Evolutionary conservation across 306 rosid species (phyloP).

Genomic region (Oemleria cerasiformis): DNA sequence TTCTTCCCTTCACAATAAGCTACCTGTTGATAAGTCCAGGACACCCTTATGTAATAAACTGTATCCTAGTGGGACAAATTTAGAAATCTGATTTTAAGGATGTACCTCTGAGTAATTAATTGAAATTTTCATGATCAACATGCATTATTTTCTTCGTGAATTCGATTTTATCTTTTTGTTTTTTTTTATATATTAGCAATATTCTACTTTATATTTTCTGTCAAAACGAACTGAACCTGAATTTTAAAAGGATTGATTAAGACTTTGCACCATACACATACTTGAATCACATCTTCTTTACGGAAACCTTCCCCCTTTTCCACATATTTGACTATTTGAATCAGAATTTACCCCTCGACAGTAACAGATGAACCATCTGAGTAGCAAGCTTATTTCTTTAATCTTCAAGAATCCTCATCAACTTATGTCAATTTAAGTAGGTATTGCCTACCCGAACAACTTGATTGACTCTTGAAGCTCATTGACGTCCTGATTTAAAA

Average conservation of each 20-base stretch:
- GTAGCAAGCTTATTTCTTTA: not conserved
- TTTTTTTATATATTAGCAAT: no score
- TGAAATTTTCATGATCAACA: no score
- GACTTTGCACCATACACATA: not conserved
- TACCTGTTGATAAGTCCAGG: not conserved
- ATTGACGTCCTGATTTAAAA: not conserved
- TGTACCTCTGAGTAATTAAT: not conserved
- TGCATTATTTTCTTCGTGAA: no score
- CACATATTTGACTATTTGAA: not conserved
- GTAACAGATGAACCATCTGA: not conserved
- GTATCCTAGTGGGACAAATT: not conserved
- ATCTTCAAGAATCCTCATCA: not conserved
- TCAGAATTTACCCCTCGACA: not conserved
- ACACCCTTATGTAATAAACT: not conserved
- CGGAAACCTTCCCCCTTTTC: not conserved
- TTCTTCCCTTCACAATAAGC: conserved; percentile 18
- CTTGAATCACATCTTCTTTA: not conserved
- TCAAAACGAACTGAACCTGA: no score
- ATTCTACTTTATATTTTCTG: no score
- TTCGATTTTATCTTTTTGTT: no score
- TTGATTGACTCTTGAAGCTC: not conserved
- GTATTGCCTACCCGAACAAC: not conserved
- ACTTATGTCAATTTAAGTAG: not conserved
- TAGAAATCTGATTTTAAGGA: not conserved
- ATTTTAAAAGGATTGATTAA: no score